A percentile compares a stretch with the other conserved stretches of the same genome.
These are phyloP conservation scores for Zygosaccharomyces bisporus DNA, from an alignment of 805 yeast genomes.

Conservation along the genomic window DNA sequence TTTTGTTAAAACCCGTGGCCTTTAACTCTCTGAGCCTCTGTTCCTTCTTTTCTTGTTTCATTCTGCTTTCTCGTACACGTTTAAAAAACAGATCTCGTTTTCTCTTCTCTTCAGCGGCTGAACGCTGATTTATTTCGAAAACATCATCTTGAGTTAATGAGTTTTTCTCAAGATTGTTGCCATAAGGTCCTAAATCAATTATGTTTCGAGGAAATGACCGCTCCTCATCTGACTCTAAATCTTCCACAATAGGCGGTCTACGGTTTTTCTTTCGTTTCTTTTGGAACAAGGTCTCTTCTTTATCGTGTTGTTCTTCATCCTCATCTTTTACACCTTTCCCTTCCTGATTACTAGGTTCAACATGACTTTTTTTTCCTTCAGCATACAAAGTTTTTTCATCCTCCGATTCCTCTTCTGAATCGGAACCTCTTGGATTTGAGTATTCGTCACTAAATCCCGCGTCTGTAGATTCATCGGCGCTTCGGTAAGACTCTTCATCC, in stretches of 20 bases:
- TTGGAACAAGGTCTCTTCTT: constrained; percentile 1
- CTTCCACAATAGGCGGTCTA: constrained; percentile 7
- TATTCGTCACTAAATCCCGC: constrained; percentile 13
- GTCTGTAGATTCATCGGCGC: constrained; percentile 25
- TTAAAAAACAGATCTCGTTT: constrained; percentile 1
- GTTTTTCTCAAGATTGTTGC: constrained; percentile 20
- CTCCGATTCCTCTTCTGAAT: background rate
- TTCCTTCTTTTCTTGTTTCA: constrained; percentile 21
- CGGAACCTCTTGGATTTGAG: no score
- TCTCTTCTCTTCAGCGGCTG: background rate
- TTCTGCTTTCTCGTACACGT: constrained; percentile 3
- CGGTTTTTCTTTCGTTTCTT: constrained; percentile 1
- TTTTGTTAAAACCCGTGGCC: constrained; percentile 51
- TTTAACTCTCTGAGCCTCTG: constrained; percentile 44
- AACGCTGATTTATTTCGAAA: background rate
- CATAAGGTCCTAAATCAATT: constrained; percentile 32
- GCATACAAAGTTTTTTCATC: background rate
- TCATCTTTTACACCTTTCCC: constrained; percentile 28
- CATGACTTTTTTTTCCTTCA: background rate
- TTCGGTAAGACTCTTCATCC: constrained; percentile 15
- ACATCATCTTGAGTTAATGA: background rate
- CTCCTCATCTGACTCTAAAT: constrained; percentile 3
- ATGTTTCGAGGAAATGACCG: constrained; percentile 12
- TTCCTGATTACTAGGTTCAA: constrained; percentile 21
- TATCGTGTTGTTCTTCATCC: constrained; percentile 4